Evolutionary conservation across 2,329 filamentous ascomycete genomes (phyloP).

Genomic region (Aspergillus neotritici): DNA sequence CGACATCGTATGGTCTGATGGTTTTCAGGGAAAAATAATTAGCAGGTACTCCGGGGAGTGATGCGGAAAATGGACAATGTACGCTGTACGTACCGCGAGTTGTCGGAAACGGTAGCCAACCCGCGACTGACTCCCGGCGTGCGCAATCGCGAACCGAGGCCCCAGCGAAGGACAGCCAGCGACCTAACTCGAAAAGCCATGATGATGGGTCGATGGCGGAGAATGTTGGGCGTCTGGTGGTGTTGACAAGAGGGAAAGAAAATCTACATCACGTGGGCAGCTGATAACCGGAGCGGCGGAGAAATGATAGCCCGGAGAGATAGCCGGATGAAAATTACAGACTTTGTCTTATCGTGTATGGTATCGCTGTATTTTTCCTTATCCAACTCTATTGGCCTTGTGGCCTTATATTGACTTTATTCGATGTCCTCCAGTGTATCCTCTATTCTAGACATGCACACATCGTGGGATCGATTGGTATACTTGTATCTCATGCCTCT

Average conservation of each 20-base stretch:
- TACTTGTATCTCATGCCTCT: neutral
- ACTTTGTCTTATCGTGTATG: no score
- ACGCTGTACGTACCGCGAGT: conserved; percentile 27
- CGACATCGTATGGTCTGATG: conserved; percentile 71
- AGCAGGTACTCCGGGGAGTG: conserved; percentile 1
- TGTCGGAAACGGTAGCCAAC: conserved; percentile 37
- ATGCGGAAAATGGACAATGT: neutral
- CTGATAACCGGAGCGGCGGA: no score
- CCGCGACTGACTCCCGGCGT: conserved; percentile 21
- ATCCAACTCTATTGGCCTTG: neutral
- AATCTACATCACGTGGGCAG: conserved; percentile 12
- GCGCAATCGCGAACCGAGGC: conserved; percentile 19
- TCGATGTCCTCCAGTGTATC: neutral
- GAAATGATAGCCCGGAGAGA: no score
- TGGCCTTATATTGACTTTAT: neutral
- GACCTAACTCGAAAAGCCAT: conserved; percentile 35
- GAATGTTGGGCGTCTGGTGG: neutral
- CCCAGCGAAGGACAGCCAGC: conserved; percentile 24
- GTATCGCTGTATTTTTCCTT: conserved; percentile 3
- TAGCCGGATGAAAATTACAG: no score
- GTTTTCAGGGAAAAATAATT: neutral
- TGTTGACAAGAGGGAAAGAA: conserved; percentile 6
- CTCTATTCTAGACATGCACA: neutral
- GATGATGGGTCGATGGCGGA: conserved; percentile 2
- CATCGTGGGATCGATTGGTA: neutral